Base-by-base conservation (phyloP, 805 yeast genomes). In the Pichia exigua region DNA sequence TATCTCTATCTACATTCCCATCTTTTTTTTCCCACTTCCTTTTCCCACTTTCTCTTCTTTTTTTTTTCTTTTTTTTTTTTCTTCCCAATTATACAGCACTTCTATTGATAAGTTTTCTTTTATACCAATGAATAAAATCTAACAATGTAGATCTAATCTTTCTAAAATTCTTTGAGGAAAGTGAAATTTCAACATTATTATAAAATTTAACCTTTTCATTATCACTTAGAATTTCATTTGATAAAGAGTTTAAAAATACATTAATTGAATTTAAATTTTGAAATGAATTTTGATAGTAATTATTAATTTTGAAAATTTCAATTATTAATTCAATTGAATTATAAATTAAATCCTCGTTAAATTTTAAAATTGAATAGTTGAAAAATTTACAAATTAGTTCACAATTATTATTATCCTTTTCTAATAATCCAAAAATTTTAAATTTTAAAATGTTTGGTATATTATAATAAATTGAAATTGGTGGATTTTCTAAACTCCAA, bases 401-500 rank as follows among this genome's bases (percentile, higher is more conserved):
- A 40, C 96, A 96, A 43, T 81, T 72, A 47, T 70, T 65, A 42
- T 80, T 72, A 47, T 71, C 65, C 42, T 82, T 71, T 38, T 67
- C 66, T 47, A 77, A 63, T 32, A 55, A 42, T 45, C 45, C 43
- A 41, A 46, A 54, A 22, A 84, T 72, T 44, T 75, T 73, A 24
- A 66, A 62, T 52, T 78, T 76, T 56, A 86, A 77, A 44, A 57
- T 55, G 42, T 72, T 73, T n/a, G 71, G 74, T 12, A 85, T 83
- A 43, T 82, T 78, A 27, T 73, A 75, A 49, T 78, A 75, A 42
- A 84, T 76, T 9, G 95, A 84, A 20, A 87, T 75, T 6, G 97
- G 96, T 2, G 96, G 90, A 11, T 78, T 72, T 27, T 77, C 83
- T 57, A 84, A 79, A 1, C 96, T 96, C 92, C 95, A 91, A 8